Base-by-base conservation (phyloP, 2,329 filamentous ascomycete species). In the Ustilaginoidea virens region DNA sequence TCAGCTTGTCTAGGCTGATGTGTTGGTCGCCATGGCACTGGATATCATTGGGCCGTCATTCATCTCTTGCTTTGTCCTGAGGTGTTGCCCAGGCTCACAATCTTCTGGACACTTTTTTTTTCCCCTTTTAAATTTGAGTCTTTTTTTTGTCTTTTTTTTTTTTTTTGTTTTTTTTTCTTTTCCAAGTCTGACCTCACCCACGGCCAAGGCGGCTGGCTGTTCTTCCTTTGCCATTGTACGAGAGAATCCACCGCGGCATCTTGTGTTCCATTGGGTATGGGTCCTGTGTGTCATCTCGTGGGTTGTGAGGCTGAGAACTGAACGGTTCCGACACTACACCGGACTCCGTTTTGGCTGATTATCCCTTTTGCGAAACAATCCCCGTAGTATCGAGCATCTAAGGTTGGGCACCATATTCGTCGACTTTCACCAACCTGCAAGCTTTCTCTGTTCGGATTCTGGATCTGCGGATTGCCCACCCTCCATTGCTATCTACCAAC, bases 241-340 rank as follows among this genome's bases (percentile, higher is more conserved):
- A 28, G 33, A 29, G 34, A 34, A 29, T 34, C 32, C 34, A 28
- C 33, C 32, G n/a, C 30, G 25, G 17, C 21, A 17, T 32, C 18
- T 33, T 32, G 28, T 29, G 38, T 39, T 36, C 27, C 39, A 39
- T 40, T 34, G 35, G 36, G 38, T 32, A 42, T 40, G 39, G 38
- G 33, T 35, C 33, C 34, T 30, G 34, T 25, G 34, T 37, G 36
- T 38, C 35, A 35, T 33, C 28, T 37, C 35, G 25, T 26, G 32
- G 29, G 30, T 34, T 25, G 27, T 34, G 35, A 41, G 39, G 35
- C 39, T 39, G 39, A 36, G 30, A 31, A 27, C 13, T 28, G 16
- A 29, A 23, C 17, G 16, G 17, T 23, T 23, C 29, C 27, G 18
- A 23, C 17, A 27, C 32, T 27, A 27, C 25, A 34, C 29, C 31